phyloP scores from a whole-genome alignment of 1,139 yeast species.

The Suhomyces chickasaworum region DNA sequence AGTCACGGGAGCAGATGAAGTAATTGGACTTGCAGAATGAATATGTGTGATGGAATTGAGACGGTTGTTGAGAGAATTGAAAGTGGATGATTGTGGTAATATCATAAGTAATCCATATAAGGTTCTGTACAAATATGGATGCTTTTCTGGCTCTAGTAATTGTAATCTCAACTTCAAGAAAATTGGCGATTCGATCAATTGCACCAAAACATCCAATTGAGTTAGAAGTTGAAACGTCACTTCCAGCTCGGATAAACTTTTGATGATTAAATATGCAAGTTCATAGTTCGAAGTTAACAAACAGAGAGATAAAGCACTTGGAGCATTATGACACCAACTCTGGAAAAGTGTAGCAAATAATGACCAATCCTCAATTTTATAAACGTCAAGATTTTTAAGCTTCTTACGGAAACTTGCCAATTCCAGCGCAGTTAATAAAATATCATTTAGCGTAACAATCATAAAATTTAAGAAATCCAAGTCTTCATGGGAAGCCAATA shows the following conservation, averaged over 20 bases:
- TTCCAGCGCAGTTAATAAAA: conserved; percentile 87
- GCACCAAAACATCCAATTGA: conserved; percentile 80
- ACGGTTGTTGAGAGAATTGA: conserved; percentile 75
- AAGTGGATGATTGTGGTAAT: conserved; percentile 94
- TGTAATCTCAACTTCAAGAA: conserved; percentile 87
- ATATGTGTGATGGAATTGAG: conserved; percentile 51
- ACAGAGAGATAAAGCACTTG: conserved; percentile 85
- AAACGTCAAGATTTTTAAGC: conserved; percentile 51
- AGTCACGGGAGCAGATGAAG: conserved; percentile 25
- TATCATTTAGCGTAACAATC: conserved; percentile 86
- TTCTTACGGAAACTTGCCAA: conserved; percentile 68
- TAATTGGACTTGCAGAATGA: conserved; percentile 20
- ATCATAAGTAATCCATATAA: conserved; percentile 92
- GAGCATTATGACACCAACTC: conserved; percentile 92
- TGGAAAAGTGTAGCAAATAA: conserved; percentile 78
- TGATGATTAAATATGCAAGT: conserved; percentile 78
- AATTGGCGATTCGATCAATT: conserved; percentile 77
- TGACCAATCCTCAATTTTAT: conserved; percentile 61
- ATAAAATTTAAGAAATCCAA: conserved; percentile 75
- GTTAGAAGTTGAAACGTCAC: conserved; percentile 69
- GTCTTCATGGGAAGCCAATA: conserved; percentile 57
- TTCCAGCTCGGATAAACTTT: conserved; percentile 74
- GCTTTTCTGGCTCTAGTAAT: conserved; percentile 79
- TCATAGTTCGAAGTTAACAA: conserved; percentile 88
- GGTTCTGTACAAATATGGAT: conserved; percentile 83